These are phyloP conservation scores for Pseudonectria buxi DNA, from an alignment of 2,329 filamentous ascomycete species.

Conservation along the genomic window DNA sequence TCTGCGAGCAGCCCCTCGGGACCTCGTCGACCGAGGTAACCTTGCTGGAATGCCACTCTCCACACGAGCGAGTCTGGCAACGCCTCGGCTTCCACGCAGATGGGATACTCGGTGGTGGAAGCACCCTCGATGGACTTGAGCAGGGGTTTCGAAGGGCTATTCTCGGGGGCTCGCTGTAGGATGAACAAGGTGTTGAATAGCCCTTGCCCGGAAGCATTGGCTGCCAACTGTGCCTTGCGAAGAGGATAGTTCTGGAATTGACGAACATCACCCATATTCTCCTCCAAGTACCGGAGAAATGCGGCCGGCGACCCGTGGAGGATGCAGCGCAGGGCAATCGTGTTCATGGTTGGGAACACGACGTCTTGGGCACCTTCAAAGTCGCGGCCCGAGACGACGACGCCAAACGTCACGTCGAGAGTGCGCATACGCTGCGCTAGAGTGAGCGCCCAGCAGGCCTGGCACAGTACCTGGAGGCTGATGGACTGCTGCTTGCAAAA, in stretches of 20 bases:
- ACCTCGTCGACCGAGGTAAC: conserved; percentile 40
- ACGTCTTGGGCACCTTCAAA: conserved; percentile 59
- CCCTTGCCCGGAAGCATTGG: conserved; percentile 26
- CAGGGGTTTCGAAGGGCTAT: conserved; percentile 26
- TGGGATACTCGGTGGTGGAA: conserved; percentile 70
- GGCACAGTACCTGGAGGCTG: conserved; percentile 70
- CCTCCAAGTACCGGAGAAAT: conserved; percentile 68
- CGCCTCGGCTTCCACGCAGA: conserved; percentile 76
- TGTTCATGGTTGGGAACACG: conserved; percentile 90
- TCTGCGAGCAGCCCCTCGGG: conserved; percentile 46
- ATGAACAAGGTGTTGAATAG: conserved; percentile 54
- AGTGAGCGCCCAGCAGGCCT: conserved; percentile 68
- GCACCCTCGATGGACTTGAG: conserved; percentile 57
- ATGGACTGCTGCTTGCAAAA: conserved; percentile 63
- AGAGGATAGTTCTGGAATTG: conserved; percentile 73
- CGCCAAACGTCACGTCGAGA: conserved; percentile 74
- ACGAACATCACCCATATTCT: conserved; percentile 57
- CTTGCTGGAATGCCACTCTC: conserved; percentile 63
- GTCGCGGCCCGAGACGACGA: conserved; percentile 79
- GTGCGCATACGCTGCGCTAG: conserved; percentile 56
- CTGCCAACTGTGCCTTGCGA: conserved; percentile 53
- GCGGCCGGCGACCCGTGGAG: conserved; percentile 60
- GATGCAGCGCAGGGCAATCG: conserved; percentile 65
- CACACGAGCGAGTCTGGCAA: conserved; percentile 52
- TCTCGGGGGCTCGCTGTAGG: conserved; percentile 35